A percentile compares a stretch with the other conserved stretches of the same genome.
Evolutionary conservation across 192 early-diverging fungal genomes (phyloP).

Genomic region (Thamnidium elegans): DNA sequence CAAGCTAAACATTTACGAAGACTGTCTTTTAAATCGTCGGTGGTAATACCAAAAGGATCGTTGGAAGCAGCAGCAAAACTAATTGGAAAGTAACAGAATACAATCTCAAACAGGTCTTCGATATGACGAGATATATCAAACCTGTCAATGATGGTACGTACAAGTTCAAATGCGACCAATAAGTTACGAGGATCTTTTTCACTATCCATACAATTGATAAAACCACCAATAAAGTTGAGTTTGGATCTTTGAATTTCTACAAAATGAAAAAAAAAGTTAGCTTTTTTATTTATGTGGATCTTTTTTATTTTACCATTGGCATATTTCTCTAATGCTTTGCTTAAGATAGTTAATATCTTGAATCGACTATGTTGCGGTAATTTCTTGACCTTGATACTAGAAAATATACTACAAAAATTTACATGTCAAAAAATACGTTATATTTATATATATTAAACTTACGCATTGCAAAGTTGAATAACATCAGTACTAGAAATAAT

Average conservation of each 20-base stretch:
- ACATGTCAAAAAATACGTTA: not conserved
- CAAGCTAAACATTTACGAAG: conserved; percentile 76
- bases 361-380: conserved; percentile 80
- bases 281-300: not conserved
- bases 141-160: conserved; percentile 66
- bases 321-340: conserved; percentile 55
- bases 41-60: conserved; percentile 90
- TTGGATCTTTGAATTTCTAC: conserved; percentile 60
- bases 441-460: not conserved
- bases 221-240: conserved; percentile 72
- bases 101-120: conserved; percentile 93
- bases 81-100: conserved; percentile 99
- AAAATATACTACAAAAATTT: conserved; percentile 56
- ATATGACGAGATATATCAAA: conserved; percentile 78
- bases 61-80: conserved; percentile 92
- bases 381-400: conserved; percentile 80
- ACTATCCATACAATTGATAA: conserved; percentile 86
- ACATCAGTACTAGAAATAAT: not conserved
- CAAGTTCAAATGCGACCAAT: conserved; percentile 77
- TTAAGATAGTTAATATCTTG: conserved; percentile 68
- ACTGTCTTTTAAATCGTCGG: conserved; percentile 83
- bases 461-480: not conserved
- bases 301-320: conserved; percentile 39
- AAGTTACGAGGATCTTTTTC: conserved; percentile 99
- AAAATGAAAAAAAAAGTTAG: conserved; percentile 1